Conservation (phyloP, 257 asterid genomes). For the Leptodermis oblonga region DNA sequence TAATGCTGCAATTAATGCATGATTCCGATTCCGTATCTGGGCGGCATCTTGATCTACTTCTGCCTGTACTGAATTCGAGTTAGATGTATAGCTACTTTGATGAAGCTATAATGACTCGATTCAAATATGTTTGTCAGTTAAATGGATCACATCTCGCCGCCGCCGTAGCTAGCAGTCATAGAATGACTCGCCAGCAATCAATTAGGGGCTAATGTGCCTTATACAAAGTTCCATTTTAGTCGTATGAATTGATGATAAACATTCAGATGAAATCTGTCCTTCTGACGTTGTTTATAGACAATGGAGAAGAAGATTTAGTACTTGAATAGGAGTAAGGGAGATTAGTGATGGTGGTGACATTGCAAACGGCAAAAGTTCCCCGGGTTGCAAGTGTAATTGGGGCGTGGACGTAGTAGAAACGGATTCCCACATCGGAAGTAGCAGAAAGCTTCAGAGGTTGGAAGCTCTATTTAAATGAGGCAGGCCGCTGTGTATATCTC, state of each 20-base stretch:
- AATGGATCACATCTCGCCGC: too few relatives aligned
- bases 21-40: too few relatives aligned
- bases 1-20: too few relatives aligned
- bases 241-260: too few relatives aligned
- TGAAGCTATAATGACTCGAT: neutral
- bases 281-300: neutral
- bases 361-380: too few relatives aligned
- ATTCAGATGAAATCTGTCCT: neutral
- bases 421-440: conserved; percentile 6
- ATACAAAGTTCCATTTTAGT: too few relatives aligned
- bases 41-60: neutral
- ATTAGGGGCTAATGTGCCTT: too few relatives aligned
- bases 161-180: too few relatives aligned
- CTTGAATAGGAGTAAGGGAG: neutral
- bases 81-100: neutral
- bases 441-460: neutral
- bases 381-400: too few relatives aligned
- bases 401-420: too few relatives aligned
- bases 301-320: neutral
- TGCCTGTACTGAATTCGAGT: neutral
- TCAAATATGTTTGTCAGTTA: neutral
- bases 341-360: neutral
- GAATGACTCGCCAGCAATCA: too few relatives aligned
- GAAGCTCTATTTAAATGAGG: neutral
- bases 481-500: fast-evolving